These are phyloP conservation scores for Colletotrichum orbiculare DNA, from an alignment of 2,329 filamentous ascomycete genomes.

Conservation along the genomic window DNA sequence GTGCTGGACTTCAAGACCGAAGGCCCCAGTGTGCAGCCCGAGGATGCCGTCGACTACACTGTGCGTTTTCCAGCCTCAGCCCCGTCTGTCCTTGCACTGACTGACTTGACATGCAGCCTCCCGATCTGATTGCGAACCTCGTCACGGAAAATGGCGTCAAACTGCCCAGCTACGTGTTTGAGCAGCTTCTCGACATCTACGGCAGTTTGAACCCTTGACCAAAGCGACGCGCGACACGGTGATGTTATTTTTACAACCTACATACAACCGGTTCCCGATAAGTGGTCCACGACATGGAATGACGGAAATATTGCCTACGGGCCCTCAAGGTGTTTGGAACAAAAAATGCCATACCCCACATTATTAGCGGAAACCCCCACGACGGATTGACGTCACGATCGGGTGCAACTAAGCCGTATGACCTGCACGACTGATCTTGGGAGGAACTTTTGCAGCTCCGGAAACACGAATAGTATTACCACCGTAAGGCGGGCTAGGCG, in stretches of 20 bases:
- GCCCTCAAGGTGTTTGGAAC: neutral
- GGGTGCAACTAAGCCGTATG: constrained; percentile 1
- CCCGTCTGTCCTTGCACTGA: neutral
- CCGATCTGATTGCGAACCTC: constrained; percentile 75
- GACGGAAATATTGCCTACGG: constrained; percentile 3
- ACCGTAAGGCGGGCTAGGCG: too few relatives aligned
- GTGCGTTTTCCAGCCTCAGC: constrained; percentile 53
- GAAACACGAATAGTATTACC: too few relatives aligned
- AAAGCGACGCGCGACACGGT: too few relatives aligned
- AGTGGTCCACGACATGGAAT: neutral
- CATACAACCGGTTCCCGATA: too few relatives aligned
- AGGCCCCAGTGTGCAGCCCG: constrained; percentile 54
- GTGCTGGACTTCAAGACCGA: constrained; percentile 78
- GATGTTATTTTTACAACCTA: too few relatives aligned
- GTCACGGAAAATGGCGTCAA: constrained; percentile 82
- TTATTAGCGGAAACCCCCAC: neutral
- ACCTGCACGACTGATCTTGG: neutral
- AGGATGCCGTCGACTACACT: constrained; percentile 76
- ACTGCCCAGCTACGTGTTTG: constrained; percentile 75
- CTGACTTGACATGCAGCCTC: constrained; percentile 61
- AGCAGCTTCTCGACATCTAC: constrained; percentile 75
- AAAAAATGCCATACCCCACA: neutral
- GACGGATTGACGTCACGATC: constrained; percentile 11
- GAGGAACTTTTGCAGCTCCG: too few relatives aligned
- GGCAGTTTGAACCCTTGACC: constrained; percentile 49